Conservation (phyloP, 495 filamentous ascomycete species). For the Talaromyces thailandensis region DNA sequence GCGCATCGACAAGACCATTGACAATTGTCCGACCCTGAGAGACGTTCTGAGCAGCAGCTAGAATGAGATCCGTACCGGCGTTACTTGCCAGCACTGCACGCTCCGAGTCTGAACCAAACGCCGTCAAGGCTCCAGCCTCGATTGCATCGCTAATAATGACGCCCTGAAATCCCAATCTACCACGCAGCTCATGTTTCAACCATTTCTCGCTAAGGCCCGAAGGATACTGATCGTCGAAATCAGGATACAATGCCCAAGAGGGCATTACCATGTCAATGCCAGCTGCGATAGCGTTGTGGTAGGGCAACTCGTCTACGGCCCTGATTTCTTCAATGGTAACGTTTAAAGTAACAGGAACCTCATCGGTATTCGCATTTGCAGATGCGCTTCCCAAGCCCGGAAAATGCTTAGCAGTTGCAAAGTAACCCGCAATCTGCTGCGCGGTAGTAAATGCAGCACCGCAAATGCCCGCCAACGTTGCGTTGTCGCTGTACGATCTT, state of each 20-base stretch:
- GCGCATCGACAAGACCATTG: constrained; percentile 15
- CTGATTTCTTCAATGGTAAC: constrained; percentile 14
- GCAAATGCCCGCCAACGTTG: constrained; percentile 15
- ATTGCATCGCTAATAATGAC: constrained; percentile 27
- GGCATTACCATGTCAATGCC: constrained; percentile 27
- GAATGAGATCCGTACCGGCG: constrained; percentile 25
- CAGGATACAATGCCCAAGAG: constrained; percentile 27
- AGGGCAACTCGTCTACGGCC: constrained; percentile 18
- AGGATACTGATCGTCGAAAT: constrained; percentile 19
- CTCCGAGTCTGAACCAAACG: constrained; percentile 16
- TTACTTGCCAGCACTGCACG: constrained; percentile 18
- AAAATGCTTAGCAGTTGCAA: constrained; percentile 29
- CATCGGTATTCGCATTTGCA: constrained; percentile 19
- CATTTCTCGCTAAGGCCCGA: constrained; percentile 22
- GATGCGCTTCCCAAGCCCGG: constrained; percentile 19
- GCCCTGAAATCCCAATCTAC: constrained; percentile 21
- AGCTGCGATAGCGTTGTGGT: constrained; percentile 17
- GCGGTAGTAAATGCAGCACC: constrained; percentile 18
- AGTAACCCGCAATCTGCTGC: constrained; percentile 21
- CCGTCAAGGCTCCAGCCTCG: constrained; percentile 22
- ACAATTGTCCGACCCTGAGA: constrained; percentile 21
- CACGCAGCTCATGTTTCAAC: constrained; percentile 20
- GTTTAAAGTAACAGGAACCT: constrained; percentile 21
- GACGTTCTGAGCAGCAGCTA: constrained; percentile 21
- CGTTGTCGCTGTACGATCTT: constrained; percentile 21